phyloP scores from a whole-genome alignment of 2,329 filamentous ascomycete species.

The Aspergillus puulaauensis region DNA sequence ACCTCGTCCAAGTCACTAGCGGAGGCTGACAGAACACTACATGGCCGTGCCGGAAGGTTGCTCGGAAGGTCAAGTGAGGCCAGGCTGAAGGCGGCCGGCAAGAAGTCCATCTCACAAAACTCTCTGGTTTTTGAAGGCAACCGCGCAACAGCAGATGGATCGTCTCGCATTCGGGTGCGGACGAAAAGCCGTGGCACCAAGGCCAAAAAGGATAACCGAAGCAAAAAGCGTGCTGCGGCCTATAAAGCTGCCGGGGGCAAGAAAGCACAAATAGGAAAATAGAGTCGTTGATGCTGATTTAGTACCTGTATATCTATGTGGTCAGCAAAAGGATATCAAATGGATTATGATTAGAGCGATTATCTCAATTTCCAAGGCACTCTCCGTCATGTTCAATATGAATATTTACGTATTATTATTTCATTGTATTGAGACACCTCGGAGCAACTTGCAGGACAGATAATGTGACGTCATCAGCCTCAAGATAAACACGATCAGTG shows the following conservation, averaged over 20 bases:
- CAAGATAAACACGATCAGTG: neutral
- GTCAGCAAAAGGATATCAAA: neutral
- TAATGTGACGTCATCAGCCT: neutral
- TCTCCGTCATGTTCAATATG: neutral
- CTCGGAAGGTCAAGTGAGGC: constrained; percentile 40
- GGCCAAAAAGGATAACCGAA: constrained; percentile 42
- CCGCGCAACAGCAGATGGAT: constrained; percentile 38
- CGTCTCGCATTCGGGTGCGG: constrained; percentile 34
- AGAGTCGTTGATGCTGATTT: neutral
- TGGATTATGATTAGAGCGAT: neutral
- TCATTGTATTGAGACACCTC: too few species aligned
- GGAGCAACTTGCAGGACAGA: too few species aligned
- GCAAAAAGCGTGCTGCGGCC: constrained; percentile 43
- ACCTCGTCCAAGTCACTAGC: constrained; percentile 24
- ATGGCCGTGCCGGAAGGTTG: constrained; percentile 39
- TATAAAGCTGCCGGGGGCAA: constrained; percentile 41
- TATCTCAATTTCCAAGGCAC: neutral
- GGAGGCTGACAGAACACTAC: constrained; percentile 34
- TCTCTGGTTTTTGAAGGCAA: constrained; percentile 47
- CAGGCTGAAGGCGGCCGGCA: constrained; percentile 32
- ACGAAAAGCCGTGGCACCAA: constrained; percentile 41
- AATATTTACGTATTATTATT: neutral
- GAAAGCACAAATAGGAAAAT: constrained; percentile 18
- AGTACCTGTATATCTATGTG: neutral
- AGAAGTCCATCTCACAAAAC: constrained; percentile 29